These are phyloP conservation scores for Cavenderia fasciculata DNA, from an alignment of 78 protist genomes.

Conservation along the genomic window DNA sequence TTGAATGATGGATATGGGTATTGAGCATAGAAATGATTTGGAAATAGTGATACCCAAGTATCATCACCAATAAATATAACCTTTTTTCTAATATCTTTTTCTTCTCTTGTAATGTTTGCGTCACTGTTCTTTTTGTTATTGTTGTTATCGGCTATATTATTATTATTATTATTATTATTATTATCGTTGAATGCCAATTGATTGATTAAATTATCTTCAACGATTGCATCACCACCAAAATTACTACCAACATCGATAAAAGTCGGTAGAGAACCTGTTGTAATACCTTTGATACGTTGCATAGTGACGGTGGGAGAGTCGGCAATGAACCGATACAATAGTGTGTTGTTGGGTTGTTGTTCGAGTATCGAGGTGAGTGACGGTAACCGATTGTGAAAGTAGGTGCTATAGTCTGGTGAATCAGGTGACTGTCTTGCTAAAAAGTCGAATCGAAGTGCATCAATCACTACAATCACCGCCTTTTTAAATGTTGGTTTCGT, in stretches of 20 bases:
- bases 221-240: constrained; percentile 83
- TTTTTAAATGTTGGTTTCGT: constrained; percentile 32
- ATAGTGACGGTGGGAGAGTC: constrained; percentile 97
- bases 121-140: not conserved
- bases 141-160: not conserved
- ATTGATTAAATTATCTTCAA: constrained; percentile 91
- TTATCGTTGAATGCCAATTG: constrained; percentile 61
- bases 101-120: too few relatives aligned
- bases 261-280: constrained; percentile 95
- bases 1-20: constrained; percentile 93
- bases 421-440: constrained; percentile 7
- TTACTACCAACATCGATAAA: constrained; percentile 91
- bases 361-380: not conserved
- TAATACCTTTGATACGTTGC: constrained; percentile 93
- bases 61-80: constrained; percentile 95
- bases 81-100: not conserved
- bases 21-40: constrained; percentile 33
- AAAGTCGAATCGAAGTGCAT: constrained; percentile 78
- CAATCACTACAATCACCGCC: constrained; percentile 74
- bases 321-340: constrained; percentile 81
- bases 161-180: not conserved
- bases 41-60: constrained; percentile 95
- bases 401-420: not conserved
- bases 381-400: constrained; percentile 32
- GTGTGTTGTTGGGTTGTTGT: not conserved